Base-by-base conservation (phyloP, 441 rosid species). In the Lagerstroemia fauriei region DNA sequence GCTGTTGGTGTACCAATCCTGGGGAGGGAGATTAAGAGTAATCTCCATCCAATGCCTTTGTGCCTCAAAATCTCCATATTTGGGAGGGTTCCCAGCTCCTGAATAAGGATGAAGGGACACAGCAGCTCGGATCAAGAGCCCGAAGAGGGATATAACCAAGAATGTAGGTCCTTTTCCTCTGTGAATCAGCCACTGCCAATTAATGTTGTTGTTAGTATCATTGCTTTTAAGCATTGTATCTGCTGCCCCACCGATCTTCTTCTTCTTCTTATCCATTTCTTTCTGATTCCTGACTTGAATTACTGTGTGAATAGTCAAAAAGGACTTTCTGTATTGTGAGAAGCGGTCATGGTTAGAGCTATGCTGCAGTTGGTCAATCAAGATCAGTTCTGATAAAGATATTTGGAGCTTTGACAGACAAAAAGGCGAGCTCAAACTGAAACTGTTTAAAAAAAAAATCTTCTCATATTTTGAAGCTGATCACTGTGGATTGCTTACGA, bases 11-110 rank as follows among this genome's bases (percentile, higher is more conserved):
- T 95, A 94, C 98, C 99, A 95, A 7, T 93, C 91, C 78, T 77
- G 84, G 9, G 73, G 80, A 0, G 95, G 94, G 65, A 93, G 92
- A 89, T 95, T 93, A 7, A 87, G 76, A 32, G 99, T 93, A 76
- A 95, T 92, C 92, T 95, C 98, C 99, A 96, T 95, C 98, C 99
- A 95, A 86, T 95, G 99, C 85, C 98, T 86, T 73, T 95, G 99
- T 17, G 98, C 99, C 85, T 95, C 98, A 84, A 90, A 96, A 83
- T 96, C 99, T 9, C 99, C 98, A 72, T 89, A 95, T 83, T 91
- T 95, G 0, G 99, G 98, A 5, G 97, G 95, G 32, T 44, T 87
- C 72, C 91, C 91, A 70, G 97, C 97, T 76, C 98, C 99, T 51
- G 98, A 94, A 86, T 95, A 96, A 0, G 93, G 87, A 77, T 90